Conservation (phyloP, 495 filamentous ascomycete genomes). For the Xylaria longipes region DNA sequence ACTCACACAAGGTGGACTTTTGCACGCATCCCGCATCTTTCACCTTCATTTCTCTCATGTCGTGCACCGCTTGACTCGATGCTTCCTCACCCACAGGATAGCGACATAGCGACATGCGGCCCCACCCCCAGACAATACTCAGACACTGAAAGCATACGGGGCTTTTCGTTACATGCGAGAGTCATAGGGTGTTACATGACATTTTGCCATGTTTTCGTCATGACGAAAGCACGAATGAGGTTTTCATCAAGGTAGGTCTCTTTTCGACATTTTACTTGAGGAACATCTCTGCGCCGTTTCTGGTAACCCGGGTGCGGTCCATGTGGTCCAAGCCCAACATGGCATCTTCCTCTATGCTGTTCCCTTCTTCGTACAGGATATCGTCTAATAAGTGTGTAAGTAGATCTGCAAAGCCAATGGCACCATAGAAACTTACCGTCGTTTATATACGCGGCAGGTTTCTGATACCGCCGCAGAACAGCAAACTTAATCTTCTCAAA, state of each 20-base stretch:
- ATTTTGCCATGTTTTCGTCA: conserved; percentile 1
- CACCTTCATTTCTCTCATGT: conserved; percentile 3
- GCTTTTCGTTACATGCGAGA: conserved; percentile 1
- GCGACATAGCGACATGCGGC: conserved; percentile 1
- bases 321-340: conserved; percentile 88
- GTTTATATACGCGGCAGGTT: conserved; percentile 73
- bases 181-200: conserved; percentile 3
- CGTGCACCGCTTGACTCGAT: not conserved
- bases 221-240: not conserved
- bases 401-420: not conserved
- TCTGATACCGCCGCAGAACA: conserved; percentile 76
- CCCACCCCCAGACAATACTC: conserved; percentile 6
- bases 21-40: not conserved
- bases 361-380: conserved; percentile 74
- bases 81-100: conserved; percentile 4
- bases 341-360: conserved; percentile 67
- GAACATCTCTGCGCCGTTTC: conserved; percentile 65
- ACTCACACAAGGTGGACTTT: conserved; percentile 19
- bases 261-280: conserved; percentile 50
- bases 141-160: conserved; percentile 21
- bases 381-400: conserved; percentile 66
- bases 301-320: conserved; percentile 65
- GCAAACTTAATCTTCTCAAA: conserved; percentile 99
- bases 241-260: not conserved
- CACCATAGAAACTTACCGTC: conserved; percentile 70